A percentile compares a stretch with the other conserved stretches of the same genome.
Conservation (phyloP, 2,329 filamentous ascomycete species). For the Clonostachys byssicola region DNA sequence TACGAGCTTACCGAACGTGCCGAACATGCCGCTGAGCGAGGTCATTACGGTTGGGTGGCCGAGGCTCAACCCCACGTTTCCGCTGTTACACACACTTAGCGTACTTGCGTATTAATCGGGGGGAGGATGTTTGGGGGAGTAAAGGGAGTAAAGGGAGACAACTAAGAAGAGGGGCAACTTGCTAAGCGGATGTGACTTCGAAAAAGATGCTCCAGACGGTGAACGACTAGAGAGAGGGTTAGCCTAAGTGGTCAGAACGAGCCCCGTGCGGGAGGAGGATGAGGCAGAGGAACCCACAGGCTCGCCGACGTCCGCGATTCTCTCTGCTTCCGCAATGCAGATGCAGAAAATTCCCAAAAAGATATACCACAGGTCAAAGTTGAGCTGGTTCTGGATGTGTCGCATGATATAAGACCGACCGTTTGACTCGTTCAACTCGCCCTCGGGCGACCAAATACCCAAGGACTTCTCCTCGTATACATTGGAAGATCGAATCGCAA, state of each 20-base stretch:
- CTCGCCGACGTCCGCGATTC: slow-evolving; percentile 1
- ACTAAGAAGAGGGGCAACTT: not conserved
- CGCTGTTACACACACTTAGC: slow-evolving; percentile 26
- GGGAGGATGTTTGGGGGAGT: no score
- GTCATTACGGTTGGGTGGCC: slow-evolving; percentile 75
- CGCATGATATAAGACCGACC: slow-evolving; percentile 82
- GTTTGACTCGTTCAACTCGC: slow-evolving; percentile 15
- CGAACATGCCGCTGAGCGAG: slow-evolving; percentile 80
- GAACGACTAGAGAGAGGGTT: slow-evolving; percentile 1
- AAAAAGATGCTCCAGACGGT: slow-evolving; percentile 5
- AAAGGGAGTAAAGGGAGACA: not conserved
- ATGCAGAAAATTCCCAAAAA: slow-evolving; percentile 93
- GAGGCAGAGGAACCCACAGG: not conserved
- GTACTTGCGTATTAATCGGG: not conserved
- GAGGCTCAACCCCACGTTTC: slow-evolving; percentile 87
- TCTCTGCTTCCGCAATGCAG: slow-evolving; percentile 68
- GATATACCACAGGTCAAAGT: slow-evolving; percentile 97
- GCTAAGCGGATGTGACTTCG: slow-evolving; percentile 5
- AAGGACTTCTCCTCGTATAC: slow-evolving; percentile 92
- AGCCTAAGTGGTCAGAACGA: not conserved
- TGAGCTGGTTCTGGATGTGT: slow-evolving; percentile 88
- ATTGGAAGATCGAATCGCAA: slow-evolving; percentile 89
- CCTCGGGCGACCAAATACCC: slow-evolving; percentile 56
- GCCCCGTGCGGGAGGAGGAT: not conserved
- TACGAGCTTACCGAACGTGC: slow-evolving; percentile 64